Evolutionary conservation across 805 yeast species (phyloP), one percentile per base, ranked within the genome.

Genomic region (Ogataea dorogensis): DNA sequence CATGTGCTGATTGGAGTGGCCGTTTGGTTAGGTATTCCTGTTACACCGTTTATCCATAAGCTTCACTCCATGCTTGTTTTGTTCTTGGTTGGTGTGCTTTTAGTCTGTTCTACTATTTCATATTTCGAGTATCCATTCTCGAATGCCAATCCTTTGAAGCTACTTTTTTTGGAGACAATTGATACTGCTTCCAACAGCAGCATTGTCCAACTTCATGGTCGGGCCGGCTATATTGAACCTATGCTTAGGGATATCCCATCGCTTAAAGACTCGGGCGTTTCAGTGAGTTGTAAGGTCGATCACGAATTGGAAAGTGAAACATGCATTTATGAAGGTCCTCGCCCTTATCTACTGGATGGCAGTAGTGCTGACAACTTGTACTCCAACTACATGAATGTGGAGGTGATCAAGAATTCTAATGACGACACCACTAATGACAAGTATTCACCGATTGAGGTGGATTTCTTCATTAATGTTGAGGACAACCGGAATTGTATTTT

Each of bases 41-140:
- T 80, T 12, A 49, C 83, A 31, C 87, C 93, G 5, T 85, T 85
- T 53, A 61, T 77, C 24, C 82, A 81, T 61, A 83, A 81, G 53
- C 53, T 84, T 35, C 82, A 83, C 55, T 65, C 73, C 31, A 42
- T 74, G 11, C 59, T 78, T 24, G 68, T 75, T 1, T 57, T 77
- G 24, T 50, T 68, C 2, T 55, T 80, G 15, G 42, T 68, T 0
- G 36, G 64, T 8, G 50, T 69, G 2, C 54, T 71, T 14, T 42
- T 70, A 5, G 37, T 66, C 9, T 69, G 75, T 9, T 51, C 69
- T 4, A 42, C 64, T 2, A 40, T 62, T 7, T 53, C 78, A 14
- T 49, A 64, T n/a, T 44, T 65, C 14, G 56, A 65, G 11, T 56
- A 60, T 3, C 84, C 96, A n/a, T 86, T 81, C 55, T 73, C 79